Percentiles rank a stretch among this genome's conserved stretches.
Evolutionary conservation across 768 basidiomycete genomes (phyloP).

Genomic region (Kwoniella sp.): DNA sequence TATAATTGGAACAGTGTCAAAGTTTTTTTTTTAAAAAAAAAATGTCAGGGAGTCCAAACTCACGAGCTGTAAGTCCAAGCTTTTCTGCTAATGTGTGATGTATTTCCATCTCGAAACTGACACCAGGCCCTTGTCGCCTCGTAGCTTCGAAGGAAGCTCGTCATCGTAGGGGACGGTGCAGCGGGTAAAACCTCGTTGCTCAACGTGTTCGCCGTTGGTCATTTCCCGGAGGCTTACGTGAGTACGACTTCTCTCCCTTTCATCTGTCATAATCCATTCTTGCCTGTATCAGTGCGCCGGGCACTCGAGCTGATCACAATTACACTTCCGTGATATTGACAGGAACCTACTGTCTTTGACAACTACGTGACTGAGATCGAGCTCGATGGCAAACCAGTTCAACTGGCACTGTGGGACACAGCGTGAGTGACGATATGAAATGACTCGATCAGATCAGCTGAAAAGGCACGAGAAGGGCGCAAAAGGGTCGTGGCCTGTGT

Average conservation of each 20-base stretch:
- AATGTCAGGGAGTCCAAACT: constrained; percentile 23
- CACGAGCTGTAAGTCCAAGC: constrained; percentile 26
- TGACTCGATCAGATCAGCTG: not conserved
- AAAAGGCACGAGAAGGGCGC: not conserved
- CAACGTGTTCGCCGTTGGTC: constrained; percentile 50
- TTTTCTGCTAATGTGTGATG: too few relatives aligned
- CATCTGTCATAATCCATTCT: too few relatives aligned
- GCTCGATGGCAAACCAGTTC: constrained; percentile 95
- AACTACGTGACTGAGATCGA: constrained; percentile 99
- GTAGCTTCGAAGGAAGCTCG: constrained; percentile 89
- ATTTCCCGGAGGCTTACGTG: constrained; percentile 52
- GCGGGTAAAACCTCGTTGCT: constrained; percentile 72
- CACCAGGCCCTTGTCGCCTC: not conserved
- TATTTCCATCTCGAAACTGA: too few relatives aligned
- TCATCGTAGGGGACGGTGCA: constrained; percentile 92
- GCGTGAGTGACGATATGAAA: too few relatives aligned
- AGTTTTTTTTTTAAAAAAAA: too few relatives aligned
- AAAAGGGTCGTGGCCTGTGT: not conserved
- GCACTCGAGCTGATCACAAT: constrained; percentile 4
- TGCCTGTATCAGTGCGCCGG: too few relatives aligned
- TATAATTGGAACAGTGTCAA: too few relatives aligned
- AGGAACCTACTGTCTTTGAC: constrained; percentile 82
- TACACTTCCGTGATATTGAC: constrained; percentile 12
- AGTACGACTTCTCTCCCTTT: not conserved
- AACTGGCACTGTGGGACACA: constrained; percentile 97